Conservation (phyloP, 805 yeast genomes). For the Candida krabiensis region DNA sequence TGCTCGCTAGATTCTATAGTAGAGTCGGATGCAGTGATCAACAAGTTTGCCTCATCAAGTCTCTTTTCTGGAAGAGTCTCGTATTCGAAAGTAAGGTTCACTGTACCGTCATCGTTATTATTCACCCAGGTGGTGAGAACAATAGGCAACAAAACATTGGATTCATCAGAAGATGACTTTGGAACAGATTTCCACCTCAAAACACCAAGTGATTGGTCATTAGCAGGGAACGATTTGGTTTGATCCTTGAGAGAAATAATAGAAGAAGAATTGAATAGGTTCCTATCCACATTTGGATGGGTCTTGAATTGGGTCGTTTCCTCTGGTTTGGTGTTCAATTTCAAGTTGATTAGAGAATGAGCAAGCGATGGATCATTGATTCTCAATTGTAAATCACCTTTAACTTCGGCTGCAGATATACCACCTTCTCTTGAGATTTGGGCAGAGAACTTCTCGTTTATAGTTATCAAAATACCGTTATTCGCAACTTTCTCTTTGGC, state of each 20-base stretch:
- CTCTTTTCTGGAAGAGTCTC: conserved; percentile 60
- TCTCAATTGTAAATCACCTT: conserved; percentile 89
- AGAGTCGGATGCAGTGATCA: conserved; percentile 67
- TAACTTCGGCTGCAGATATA: conserved; percentile 66
- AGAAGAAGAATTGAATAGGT: conserved; percentile 54
- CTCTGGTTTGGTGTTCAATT: conserved; percentile 45
- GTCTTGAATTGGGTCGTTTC: conserved; percentile 74
- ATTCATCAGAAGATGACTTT: conserved; percentile 51
- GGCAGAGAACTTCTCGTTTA: conserved; percentile 77
- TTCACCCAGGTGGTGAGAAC: conserved; percentile 84
- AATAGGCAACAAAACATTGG: conserved; percentile 60
- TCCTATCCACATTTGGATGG: conserved; percentile 93
- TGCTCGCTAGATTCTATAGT: conserved; percentile 51
- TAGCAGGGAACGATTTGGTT: conserved; percentile 81
- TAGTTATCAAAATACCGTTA: conserved; percentile 76
- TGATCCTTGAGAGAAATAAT: conserved; percentile 76
- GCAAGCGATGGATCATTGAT: conserved; percentile 75
- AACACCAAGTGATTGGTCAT: conserved; percentile 87
- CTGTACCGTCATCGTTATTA: conserved; percentile 54
- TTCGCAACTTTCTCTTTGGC: conserved; percentile 42
- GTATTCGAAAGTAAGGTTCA: conserved; percentile 84
- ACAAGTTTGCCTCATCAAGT: conserved; percentile 52
- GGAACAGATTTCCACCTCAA: conserved; percentile 87
- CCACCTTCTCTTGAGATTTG: conserved; percentile 84
- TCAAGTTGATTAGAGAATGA: conserved; percentile 60